phyloP scores from a whole-genome alignment of 441 rosid genomes.

The Biscutella laevigata region DNA sequence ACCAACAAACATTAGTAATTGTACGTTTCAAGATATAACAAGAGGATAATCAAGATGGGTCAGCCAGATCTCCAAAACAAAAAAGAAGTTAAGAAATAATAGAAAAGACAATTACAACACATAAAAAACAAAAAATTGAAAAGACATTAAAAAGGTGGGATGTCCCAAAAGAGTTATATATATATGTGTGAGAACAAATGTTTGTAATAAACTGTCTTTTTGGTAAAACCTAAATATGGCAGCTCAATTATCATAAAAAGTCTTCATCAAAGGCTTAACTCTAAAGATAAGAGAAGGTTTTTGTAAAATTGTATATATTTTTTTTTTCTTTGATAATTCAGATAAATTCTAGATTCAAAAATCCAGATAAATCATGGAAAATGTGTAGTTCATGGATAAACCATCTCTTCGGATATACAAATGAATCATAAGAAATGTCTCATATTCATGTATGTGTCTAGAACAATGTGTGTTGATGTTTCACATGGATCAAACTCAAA shows the following conservation, averaged over 20 bases:
- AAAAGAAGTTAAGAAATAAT: neutral
- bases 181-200: constrained; percentile 12
- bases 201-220: constrained; percentile 12
- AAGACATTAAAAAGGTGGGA: neutral
- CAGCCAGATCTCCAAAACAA: constrained; percentile 4
- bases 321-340: too few relatives aligned
- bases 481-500: too few relatives aligned
- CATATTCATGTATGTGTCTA: too few relatives aligned
- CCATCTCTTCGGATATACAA: too few relatives aligned
- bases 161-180: constrained; percentile 7
- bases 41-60: constrained; percentile 9
- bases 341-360: too few relatives aligned
- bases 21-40: constrained; percentile 5
- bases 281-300: neutral
- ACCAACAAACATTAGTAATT: constrained; percentile 18
- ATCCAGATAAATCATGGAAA: too few relatives aligned
- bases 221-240: constrained; percentile 2
- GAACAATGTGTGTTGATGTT: too few relatives aligned
- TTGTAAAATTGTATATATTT: neutral
- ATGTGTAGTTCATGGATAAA: too few relatives aligned
- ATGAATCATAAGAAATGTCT: too few relatives aligned
- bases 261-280: neutral
- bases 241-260: constrained; percentile 6
- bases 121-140: too few relatives aligned
- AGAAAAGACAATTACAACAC: constrained; percentile 13